Evolutionary conservation across 2,329 filamentous ascomycete genomes (phyloP).

Genomic region (Monascus ruber): DNA sequence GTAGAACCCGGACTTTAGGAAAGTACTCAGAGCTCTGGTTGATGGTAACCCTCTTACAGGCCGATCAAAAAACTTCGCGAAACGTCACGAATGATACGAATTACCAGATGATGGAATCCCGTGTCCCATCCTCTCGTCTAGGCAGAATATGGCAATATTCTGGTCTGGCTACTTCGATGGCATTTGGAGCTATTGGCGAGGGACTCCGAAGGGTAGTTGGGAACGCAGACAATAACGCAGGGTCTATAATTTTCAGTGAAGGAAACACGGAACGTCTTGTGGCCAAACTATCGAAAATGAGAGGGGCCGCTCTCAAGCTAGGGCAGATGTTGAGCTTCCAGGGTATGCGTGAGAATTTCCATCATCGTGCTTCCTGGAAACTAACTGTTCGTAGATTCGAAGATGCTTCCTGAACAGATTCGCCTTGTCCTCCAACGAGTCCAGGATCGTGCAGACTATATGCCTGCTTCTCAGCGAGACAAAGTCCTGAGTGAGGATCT

Average conservation of each 20-base stretch:
- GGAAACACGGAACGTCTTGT: slow-evolving; percentile 90
- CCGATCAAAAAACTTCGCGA: slow-evolving; percentile 8
- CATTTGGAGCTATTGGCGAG: slow-evolving; percentile 82
- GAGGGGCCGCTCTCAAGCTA: slow-evolving; percentile 89
- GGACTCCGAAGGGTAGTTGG: slow-evolving; percentile 70
- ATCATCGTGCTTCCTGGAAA: not conserved
- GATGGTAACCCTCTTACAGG: slow-evolving; percentile 8
- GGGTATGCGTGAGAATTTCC: slow-evolving; percentile 27
- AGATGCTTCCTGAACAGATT: slow-evolving; percentile 79
- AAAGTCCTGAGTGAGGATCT: slow-evolving; percentile 69
- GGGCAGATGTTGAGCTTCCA: slow-evolving; percentile 99
- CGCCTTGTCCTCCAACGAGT: slow-evolving; percentile 86
- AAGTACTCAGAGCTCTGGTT: not conserved
- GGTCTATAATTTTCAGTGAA: slow-evolving; percentile 77
- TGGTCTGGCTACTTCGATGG: slow-evolving; percentile 87
- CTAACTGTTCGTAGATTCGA: slow-evolving; percentile 51
- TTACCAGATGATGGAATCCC: slow-evolving; percentile 75
- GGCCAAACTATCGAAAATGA: slow-evolving; percentile 86
- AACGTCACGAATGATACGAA: slow-evolving; percentile 20
- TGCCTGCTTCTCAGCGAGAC: slow-evolving; percentile 88
- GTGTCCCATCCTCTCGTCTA: slow-evolving; percentile 76
- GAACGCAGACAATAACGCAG: slow-evolving; percentile 42
- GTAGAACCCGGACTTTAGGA: too few species aligned
- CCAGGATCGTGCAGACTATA: slow-evolving; percentile 94
- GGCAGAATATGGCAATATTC: slow-evolving; percentile 91